Base-by-base conservation (phyloP, 2,329 filamentous ascomycete genomes). In the Alternaria burnsii region DNA sequence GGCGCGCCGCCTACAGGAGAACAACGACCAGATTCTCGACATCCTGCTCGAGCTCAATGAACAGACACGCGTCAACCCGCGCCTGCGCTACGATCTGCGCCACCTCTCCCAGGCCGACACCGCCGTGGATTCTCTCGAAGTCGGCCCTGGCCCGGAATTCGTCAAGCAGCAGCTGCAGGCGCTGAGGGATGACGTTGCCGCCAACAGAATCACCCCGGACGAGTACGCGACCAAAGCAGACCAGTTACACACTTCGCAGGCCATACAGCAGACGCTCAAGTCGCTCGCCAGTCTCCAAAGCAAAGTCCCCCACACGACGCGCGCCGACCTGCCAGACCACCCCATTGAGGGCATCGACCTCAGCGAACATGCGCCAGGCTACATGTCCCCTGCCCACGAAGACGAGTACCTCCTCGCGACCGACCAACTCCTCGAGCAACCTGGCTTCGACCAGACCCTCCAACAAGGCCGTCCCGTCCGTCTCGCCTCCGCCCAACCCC, bases 21-120 rank as follows among this genome's bases (percentile, higher is more conserved):
- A 97, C 81, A 97, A 97, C 71, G 94, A 98, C 78, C 93, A 94
- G 78, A 82, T 98, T 34, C 87, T 97, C 55, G 94, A 98, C 71
- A 82, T 97, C 11, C 87, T 98, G 34, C 85, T 97, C 63, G 94
- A 97, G 74, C 86, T 97, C 81, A 99, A 99, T 81, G 88, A 91
- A 52, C 91, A 88, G 43, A 84, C 90, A 20, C 91, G 95, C 76
- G 88, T 98, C 44, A 88, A 92, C 11, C 82, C 88, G 28, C 85
- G 89, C 59, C 88, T 91, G 71, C 91, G 91, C 70, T 90, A 93
- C 80, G 89, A 94, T 72, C 82, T 97, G 58, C 73, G 79, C 54
- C 74, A 77, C 10, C 75, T 76, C 82, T 79, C 77, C 40, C 69
- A 73, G 26, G 69, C 69, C 42, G 68, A 72, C 53, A 68, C 72